Conservation (phyloP, 106 monocot species). For the Hemerocallis citrina region DNA sequence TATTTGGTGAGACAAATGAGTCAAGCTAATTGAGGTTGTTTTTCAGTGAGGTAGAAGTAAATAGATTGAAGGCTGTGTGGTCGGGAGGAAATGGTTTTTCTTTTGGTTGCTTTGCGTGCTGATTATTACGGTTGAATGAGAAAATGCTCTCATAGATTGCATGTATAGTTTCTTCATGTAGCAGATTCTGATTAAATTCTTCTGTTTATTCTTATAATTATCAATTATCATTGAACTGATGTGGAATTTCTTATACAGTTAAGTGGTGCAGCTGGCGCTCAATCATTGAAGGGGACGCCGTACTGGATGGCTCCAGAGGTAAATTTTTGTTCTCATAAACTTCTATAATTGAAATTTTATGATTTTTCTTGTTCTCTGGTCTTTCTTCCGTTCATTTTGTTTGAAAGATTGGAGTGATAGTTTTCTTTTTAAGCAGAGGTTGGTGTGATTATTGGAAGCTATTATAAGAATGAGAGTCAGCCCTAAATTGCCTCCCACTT, state of each 20-base stretch:
- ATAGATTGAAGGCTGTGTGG: too few relatives aligned
- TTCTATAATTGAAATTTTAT: not conserved
- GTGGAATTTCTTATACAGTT: slow-evolving; percentile 28
- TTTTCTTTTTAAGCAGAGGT: too few relatives aligned
- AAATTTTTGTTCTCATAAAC: not conserved
- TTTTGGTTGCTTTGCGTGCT: too few relatives aligned
- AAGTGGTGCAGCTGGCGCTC: slow-evolving; percentile 42
- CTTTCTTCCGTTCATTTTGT: not conserved
- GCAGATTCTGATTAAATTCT: too few relatives aligned
- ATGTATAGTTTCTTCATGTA: too few relatives aligned
- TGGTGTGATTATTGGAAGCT: not conserved
- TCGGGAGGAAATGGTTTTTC: too few relatives aligned
- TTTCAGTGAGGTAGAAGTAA: too few relatives aligned
- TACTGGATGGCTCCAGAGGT: slow-evolving; percentile 99
- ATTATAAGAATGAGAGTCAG: not conserved
- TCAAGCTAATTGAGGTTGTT: too few relatives aligned
- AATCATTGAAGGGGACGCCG: slow-evolving; percentile 83
- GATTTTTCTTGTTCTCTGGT: not conserved
- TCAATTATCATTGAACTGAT: not conserved
- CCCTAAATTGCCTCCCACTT: slow-evolving; percentile 12
- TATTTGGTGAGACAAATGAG: too few relatives aligned
- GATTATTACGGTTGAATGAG: too few relatives aligned
- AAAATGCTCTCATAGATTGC: too few relatives aligned
- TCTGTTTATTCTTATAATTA: not conserved
- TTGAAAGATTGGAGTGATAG: not conserved